Evolutionary conservation across 1,284 basidiomycete species (phyloP).

Genomic region (Microbotryum intermedium): DNA sequence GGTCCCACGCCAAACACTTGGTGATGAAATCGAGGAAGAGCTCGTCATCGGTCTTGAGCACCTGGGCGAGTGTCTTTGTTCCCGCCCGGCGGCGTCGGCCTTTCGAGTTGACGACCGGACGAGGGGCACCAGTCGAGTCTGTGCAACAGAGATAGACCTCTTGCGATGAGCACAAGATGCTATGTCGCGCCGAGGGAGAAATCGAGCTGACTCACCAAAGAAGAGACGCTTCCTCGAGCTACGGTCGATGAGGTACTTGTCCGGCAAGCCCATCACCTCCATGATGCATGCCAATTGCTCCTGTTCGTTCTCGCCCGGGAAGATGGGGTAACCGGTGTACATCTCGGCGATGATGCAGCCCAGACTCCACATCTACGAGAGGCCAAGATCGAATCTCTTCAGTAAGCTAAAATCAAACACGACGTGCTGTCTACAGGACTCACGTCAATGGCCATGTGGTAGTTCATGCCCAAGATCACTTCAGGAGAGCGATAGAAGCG

Average conservation of each 20-base stretch:
- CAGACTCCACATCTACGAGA: slow-evolving; percentile 81
- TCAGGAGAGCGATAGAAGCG: slow-evolving; percentile 95
- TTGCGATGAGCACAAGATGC: slow-evolving; percentile 4
- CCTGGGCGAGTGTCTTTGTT: slow-evolving; percentile 78
- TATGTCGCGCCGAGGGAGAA: too few species aligned
- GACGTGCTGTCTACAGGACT: background rate
- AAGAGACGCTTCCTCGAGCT: slow-evolving; percentile 91
- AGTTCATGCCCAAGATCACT: slow-evolving; percentile 86
- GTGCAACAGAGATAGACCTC: slow-evolving; percentile 1
- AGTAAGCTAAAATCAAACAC: background rate
- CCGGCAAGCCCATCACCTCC: slow-evolving; percentile 94
- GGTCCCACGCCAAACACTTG: slow-evolving; percentile 96
- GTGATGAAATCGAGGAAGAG: slow-evolving; percentile 76
- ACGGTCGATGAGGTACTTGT: slow-evolving; percentile 86
- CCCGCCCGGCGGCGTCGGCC: slow-evolving; percentile 84
- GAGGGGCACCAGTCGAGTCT: slow-evolving; percentile 87
- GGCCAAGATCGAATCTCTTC: slow-evolving; percentile 45
- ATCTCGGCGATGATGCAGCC: slow-evolving; percentile 96
- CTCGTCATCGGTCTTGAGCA: slow-evolving; percentile 80
- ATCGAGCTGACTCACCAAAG: slow-evolving; percentile 49
- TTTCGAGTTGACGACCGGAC: slow-evolving; percentile 93
- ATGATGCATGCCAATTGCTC: slow-evolving; percentile 98
- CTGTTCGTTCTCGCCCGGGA: slow-evolving; percentile 99
- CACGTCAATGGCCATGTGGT: slow-evolving; percentile 56
- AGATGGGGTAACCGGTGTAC: slow-evolving; percentile 98